phyloP scores from a whole-genome alignment of 176 grass and related monocot species.

The Aegilops sharonensis region DNA sequence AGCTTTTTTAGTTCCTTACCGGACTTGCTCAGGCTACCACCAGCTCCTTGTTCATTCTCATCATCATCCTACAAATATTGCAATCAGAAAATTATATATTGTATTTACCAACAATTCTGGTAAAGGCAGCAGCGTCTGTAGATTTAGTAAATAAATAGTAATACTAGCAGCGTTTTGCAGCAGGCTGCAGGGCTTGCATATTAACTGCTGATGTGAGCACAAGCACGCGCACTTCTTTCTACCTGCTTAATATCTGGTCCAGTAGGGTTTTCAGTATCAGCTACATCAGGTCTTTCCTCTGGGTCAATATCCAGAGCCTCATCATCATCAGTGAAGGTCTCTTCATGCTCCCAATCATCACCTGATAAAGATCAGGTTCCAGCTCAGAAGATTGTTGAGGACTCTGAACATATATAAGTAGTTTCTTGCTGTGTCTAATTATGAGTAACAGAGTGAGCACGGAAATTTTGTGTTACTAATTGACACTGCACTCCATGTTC shows the following conservation, averaged over 20 bases:
- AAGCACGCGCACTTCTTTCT: not conserved
- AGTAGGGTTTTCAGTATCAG: conserved; percentile 67
- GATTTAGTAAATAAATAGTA: conserved; percentile 24
- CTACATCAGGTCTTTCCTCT: conserved; percentile 75
- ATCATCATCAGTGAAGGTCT: conserved; percentile 92
- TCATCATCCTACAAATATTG: conserved; percentile 64
- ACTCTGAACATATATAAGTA: not conserved
- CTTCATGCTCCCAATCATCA: conserved; percentile 96
- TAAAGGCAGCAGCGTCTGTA: conserved; percentile 6
- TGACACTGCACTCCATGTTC: not conserved
- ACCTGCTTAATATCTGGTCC: conserved; percentile 93
- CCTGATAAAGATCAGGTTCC: conserved; percentile 44
- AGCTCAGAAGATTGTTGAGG: conserved; percentile 26
- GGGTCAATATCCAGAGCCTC: conserved; percentile 68
- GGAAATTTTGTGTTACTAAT: not conserved
- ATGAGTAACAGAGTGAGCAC: not conserved
- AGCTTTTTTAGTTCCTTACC: conserved; percentile 90
- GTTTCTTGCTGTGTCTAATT: conserved; percentile 17
- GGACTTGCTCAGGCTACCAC: conserved; percentile 59
- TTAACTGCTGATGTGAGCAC: not conserved
- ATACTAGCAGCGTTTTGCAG: conserved; percentile 17
- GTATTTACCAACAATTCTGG: conserved; percentile 1
- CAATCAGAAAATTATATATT: conserved; percentile 4
- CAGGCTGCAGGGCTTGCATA: not conserved
- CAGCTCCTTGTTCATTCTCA: conserved; percentile 62